Evolutionary conservation across 495 filamentous ascomycete genomes (phyloP).

Genomic region (Friedmanniomyces simplex): DNA sequence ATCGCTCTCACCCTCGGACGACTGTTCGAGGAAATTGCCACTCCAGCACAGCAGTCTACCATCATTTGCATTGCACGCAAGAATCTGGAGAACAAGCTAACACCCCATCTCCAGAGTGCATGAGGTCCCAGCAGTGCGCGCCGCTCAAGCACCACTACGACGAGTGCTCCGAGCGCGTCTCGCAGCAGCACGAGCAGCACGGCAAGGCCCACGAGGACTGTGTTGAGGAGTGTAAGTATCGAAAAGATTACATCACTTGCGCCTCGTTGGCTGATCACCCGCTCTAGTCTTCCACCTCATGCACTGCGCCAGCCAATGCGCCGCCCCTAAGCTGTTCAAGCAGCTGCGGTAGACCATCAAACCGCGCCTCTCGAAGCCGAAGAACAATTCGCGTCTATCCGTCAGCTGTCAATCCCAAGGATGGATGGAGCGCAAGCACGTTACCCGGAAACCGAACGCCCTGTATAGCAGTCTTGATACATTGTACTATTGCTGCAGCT

Average conservation of each 20-base stretch:
- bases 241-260: not conserved
- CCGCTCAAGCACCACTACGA: slow-evolving; percentile 95
- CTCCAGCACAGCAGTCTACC: no score
- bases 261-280: not conserved
- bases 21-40: no score
- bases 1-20: not conserved
- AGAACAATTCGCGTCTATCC: not conserved
- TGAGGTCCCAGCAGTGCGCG: slow-evolving; percentile 69
- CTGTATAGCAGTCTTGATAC: slow-evolving; percentile 22
- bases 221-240: slow-evolving; percentile 88
- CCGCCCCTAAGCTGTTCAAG: slow-evolving; percentile 89
- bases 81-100: not conserved
- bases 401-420: not conserved
- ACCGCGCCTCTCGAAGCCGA: not conserved
- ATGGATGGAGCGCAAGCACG: not conserved
- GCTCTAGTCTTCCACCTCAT: slow-evolving; percentile 86
- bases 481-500: slow-evolving; percentile 13
- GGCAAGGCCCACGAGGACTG: slow-evolving; percentile 78
- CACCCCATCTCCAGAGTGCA: slow-evolving; percentile 56
- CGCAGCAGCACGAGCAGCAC: slow-evolving; percentile 54
- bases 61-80: no score
- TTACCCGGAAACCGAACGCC: not conserved
- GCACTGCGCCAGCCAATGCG: slow-evolving; percentile 84
- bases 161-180: slow-evolving; percentile 92
- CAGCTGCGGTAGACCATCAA: slow-evolving; percentile 59